Conservation (phyloP, 352 stramenopile species). For the Plasmopara muralis region DNA sequence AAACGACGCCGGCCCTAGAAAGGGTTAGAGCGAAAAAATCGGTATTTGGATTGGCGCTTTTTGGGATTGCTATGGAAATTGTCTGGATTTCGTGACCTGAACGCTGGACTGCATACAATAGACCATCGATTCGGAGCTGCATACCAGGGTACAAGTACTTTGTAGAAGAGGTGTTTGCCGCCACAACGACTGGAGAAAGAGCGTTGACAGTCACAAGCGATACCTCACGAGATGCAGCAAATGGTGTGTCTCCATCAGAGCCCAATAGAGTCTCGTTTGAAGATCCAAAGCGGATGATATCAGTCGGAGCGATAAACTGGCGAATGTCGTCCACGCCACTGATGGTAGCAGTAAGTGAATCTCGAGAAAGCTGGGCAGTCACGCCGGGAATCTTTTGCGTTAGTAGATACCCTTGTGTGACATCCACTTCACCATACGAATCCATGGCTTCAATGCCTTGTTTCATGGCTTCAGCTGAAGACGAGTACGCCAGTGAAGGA, state of each 20-base stretch:
- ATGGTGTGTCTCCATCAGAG: constrained; percentile 54
- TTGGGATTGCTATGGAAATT: constrained; percentile 36
- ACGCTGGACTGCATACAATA: constrained; percentile 81
- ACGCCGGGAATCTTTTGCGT: constrained; percentile 54
- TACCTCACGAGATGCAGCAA: constrained; percentile 36
- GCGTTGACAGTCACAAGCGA: constrained; percentile 39
- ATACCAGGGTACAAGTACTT: constrained; percentile 74
- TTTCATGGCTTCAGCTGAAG: constrained; percentile 52
- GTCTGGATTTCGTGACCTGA: constrained; percentile 91
- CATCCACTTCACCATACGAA: constrained; percentile 67
- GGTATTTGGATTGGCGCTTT: constrained; percentile 6
- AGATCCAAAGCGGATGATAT: constrained; percentile 60
- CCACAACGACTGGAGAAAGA: constrained; percentile 46
- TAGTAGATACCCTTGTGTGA: constrained; percentile 42
- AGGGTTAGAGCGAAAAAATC: constrained; percentile 40
- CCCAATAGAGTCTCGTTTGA: constrained; percentile 34
- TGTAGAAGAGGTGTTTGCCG: constrained; percentile 25
- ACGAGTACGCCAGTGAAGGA: constrained; percentile 46
- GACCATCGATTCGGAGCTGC: constrained; percentile 81
- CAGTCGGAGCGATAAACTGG: constrained; percentile 50
- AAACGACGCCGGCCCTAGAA: constrained; percentile 20
- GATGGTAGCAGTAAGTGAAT: constrained; percentile 39
- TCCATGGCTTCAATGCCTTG: constrained; percentile 72
- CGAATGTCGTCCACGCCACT: constrained; percentile 48
- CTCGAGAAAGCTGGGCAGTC: constrained; percentile 43